Base-by-base conservation (phyloP, 2,329 filamentous ascomycete genomes). In the Fusarium siculi region DNA sequence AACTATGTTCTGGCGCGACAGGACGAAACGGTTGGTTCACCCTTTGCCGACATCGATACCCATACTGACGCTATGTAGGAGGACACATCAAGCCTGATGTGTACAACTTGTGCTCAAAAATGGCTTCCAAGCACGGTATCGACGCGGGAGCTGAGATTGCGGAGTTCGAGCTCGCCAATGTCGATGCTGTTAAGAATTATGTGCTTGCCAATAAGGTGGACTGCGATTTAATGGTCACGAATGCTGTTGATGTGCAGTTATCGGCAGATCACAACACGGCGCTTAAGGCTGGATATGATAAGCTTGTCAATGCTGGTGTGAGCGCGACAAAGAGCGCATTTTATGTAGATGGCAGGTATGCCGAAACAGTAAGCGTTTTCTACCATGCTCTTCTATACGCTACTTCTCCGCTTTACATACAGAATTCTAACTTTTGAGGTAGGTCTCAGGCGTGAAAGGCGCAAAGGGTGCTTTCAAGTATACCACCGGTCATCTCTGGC, bases 141-240 rank as follows among this genome's bases (percentile, higher is more conserved):
- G 57, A 74, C 2, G 74, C 62, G 0, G 77, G 76, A 6, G 73
- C 73, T 2, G 68, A 79, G 36, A 69, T 79, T 12, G 71, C 71
- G 0, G 47, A 63, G 4, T 76, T 75, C 19, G 74, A 75, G 30
- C 28, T 52, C 2, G 63, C 39, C 3, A 75, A 75, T 28, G 12
- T 73, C 6, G 44, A 64, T 5, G 74, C 73, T 1, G 61, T 86
- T 9, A 81, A 83, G 59, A 66, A 80, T 6, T 73, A 79, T 21
- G 76, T 86, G 10, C 78, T 82, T n/a, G 68, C 78, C 1, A 81
- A 85, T 43, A 63, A 73, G 0, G 80, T 86, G 16, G 83, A 86
- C 46, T 86, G 84, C 66, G 84, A 86, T 37, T 84, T 86, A 21
- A 78, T 84, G 18, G 44, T 85, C 6, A 84, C 82, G 1, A 74